Conservation (phyloP, 2,329 filamentous ascomycete genomes). For the Aspergillus unguis region DNA sequence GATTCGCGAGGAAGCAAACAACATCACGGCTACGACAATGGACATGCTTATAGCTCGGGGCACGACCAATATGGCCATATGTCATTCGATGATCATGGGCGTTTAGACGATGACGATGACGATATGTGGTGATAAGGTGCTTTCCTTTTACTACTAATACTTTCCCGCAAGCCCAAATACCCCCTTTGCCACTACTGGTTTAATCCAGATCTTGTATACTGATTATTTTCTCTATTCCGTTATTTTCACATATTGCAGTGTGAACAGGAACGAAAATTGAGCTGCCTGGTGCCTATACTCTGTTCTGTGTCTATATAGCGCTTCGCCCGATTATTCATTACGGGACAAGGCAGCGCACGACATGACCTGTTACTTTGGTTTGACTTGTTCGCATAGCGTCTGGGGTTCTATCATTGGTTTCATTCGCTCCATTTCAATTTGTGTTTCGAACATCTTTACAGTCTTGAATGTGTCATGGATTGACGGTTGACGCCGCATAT, state of each 20-base stretch:
- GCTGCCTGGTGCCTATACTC: constrained; percentile 9
- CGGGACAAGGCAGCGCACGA: constrained; percentile 15
- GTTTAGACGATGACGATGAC: constrained; percentile 44
- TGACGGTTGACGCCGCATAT: constrained; percentile 7
- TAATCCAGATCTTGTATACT: constrained; percentile 30
- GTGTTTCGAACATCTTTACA: constrained; percentile 16
- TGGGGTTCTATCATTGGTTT: constrained; percentile 29
- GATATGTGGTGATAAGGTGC: constrained; percentile 47
- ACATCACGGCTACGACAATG: constrained; percentile 37
- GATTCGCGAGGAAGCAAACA: constrained; percentile 38
- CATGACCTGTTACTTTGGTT: constrained; percentile 20
- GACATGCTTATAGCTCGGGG: constrained; percentile 32
- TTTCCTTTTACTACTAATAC: constrained; percentile 24
- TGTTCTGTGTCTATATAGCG: constrained; percentile 21
- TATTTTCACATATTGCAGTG: constrained; percentile 2
- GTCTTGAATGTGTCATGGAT: constrained; percentile 5
- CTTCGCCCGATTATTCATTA: constrained; percentile 11
- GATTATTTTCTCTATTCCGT: constrained; percentile 13
- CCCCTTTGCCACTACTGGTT: constrained; percentile 28
- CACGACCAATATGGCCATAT: constrained; percentile 41
- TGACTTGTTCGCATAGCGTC: constrained; percentile 39
- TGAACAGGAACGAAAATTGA: constrained; percentile 7
- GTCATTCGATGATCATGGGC: constrained; percentile 41
- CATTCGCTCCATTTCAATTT: constrained; percentile 11
- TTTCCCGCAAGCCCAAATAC: constrained; percentile 31